Percentiles rank a stretch among this genome's conserved stretches.
Evolutionary conservation across 208 protist genomes (phyloP).

Genomic region (Leptomonas pyrrhocoris): DNA sequence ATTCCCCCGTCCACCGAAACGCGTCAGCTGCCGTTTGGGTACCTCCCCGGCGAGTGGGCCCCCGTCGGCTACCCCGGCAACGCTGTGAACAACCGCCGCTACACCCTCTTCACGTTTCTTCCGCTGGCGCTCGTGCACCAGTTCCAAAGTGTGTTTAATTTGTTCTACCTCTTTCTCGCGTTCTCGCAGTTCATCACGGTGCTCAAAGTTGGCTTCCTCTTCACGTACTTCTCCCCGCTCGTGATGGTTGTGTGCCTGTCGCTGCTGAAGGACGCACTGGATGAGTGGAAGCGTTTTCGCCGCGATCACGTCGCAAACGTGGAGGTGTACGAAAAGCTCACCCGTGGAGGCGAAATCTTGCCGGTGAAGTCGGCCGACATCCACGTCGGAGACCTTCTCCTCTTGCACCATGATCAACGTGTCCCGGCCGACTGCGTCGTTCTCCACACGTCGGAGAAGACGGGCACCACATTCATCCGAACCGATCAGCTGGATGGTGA

Average conservation of each 20-base stretch:
- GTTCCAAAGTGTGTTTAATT: constrained; percentile 84
- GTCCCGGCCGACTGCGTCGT: constrained; percentile 97
- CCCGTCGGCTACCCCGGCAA: constrained; percentile 60
- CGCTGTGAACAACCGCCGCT: constrained; percentile 84
- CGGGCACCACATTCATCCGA: constrained; percentile 96
- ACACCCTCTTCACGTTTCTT: constrained; percentile 81
- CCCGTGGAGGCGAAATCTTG: constrained; percentile 45
- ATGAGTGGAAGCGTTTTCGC: constrained; percentile 94
- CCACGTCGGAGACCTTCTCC: constrained; percentile 94
- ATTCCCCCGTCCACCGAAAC: constrained; percentile 33
- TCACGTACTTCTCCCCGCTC: constrained; percentile 96
- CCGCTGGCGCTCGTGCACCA: constrained; percentile 77
- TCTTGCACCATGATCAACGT: constrained; percentile 92
- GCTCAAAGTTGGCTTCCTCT: constrained; percentile 92
- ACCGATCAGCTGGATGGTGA: constrained; percentile 99
- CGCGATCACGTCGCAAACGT: constrained; percentile 88
- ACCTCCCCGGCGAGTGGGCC: constrained; percentile 41
- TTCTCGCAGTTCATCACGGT: constrained; percentile 80
- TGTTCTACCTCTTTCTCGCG: constrained; percentile 89
- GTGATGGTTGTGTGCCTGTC: constrained; percentile 91
- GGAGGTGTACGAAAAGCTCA: constrained; percentile 73
- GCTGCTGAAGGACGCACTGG: constrained; percentile 93
- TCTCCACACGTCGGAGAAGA: constrained; percentile 94
- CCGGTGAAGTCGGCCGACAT: constrained; percentile 84
- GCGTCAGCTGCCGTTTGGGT: constrained; percentile 62